Evolutionary conservation across 2,329 filamentous ascomycete species (phyloP), one percentile per base, ranked within the genome.

Genomic region (Alternaria alternata): DNA sequence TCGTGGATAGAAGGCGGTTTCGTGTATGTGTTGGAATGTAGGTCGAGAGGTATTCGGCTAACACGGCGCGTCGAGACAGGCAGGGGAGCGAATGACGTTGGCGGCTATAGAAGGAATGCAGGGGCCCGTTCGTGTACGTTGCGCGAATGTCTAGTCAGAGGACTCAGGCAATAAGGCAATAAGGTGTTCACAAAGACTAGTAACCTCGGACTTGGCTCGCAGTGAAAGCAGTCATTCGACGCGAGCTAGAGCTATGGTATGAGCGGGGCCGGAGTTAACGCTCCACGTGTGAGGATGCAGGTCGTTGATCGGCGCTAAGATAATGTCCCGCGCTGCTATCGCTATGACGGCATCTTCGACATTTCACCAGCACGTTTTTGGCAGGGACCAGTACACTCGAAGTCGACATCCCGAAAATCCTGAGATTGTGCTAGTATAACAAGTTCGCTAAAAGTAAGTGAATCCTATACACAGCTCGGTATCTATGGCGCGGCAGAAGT

Each of bases 261-360:
- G 52, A 30, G 44, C 57, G 57, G 57, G 44, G 57, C 55, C 61
- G 61, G 58, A 64, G 43, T 62, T 63, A 62, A 36, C 48, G 48
- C 47, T 57, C 59, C 65, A 65, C 63, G 58, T 64, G 62, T 61
- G 65, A 62, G 55, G 60, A 59, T 49, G 59, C 62, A 59, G 48
- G 39, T 43, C 57, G 34, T 44, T 49, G 55, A 59, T 63, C 63
- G 46, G 43, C 59, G 52, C 59, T 59, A 54, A 48, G 36, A 46
- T 32, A 47, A 18, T 52, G 51, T 56, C 54, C 62, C 54, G 62
- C 43, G 38, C 43, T 43, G 56, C 65, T 59, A 67, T 67, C 39
- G 56, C 65, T 59, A 67, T 67, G 65, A 67, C 65, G 65, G 60
- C 65, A 67, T 67, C 55, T 67, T 63, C 51, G 53, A 54, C 38